Evolutionary conservation across 2,329 filamentous ascomycete genomes (phyloP).

Genomic region (Venturiaceae sp.): DNA sequence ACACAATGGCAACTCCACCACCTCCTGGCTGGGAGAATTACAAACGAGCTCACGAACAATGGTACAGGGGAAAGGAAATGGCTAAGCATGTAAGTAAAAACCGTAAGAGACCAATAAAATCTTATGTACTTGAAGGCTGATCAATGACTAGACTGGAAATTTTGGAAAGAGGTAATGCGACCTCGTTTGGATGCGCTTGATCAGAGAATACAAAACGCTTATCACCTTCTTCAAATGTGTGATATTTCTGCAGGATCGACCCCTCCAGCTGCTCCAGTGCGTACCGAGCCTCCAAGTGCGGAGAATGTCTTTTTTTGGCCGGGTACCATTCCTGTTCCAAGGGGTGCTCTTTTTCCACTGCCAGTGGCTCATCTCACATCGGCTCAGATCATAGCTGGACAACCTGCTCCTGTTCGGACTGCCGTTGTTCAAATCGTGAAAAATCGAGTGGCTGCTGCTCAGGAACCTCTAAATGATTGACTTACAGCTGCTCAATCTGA

Average conservation of each 20-base stretch:
- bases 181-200: background rate
- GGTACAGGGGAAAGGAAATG: background rate
- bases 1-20: no score
- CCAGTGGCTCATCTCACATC: background rate
- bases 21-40: background rate
- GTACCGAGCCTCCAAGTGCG: background rate
- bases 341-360: background rate
- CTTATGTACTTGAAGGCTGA: background rate
- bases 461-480: no score
- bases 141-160: background rate
- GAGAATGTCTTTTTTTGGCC: background rate
- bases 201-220: background rate
- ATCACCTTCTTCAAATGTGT: background rate
- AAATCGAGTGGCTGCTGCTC: no score
- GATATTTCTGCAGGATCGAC: background rate
- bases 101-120: background rate
- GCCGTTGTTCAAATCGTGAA: background rate
- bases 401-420: background rate
- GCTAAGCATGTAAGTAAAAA: background rate
- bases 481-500: no score
- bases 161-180: background rate
- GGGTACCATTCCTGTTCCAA: background rate
- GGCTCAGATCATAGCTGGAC: background rate
- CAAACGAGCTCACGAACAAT: background rate
- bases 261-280: no score